Base-by-base conservation (phyloP, 495 filamentous ascomycete genomes). In the Halenospora varia region DNA sequence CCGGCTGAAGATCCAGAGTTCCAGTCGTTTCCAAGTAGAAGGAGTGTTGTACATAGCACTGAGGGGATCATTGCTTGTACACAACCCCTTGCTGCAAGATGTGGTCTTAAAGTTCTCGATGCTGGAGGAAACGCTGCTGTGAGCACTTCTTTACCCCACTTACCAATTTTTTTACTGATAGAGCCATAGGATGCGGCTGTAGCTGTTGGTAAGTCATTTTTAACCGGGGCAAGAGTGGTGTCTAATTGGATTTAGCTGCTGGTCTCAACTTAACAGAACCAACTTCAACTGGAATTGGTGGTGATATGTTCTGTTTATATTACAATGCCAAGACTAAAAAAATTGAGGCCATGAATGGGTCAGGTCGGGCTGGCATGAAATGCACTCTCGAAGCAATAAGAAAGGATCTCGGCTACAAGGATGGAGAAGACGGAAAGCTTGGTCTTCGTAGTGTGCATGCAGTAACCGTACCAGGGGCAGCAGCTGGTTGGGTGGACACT, bases 301-400 rank as follows among this genome's bases (percentile, higher is more conserved):
- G 94, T 26, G 94, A 98, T 73, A 91, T 96, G 85, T 98, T 98
- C 77, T 96, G 90, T 69, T 85, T 98, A 10, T 97, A 85, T 79
- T 97, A 95, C 73, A 79, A 90, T 65, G 87, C 89, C 49, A 82
- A 87, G 61, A 93, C 86, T 0, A 86, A 86, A 63, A 89, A 86
- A 56, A 83, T 97, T 10, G 86, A 84, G 57, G 88, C 89, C 9
- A 71, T 98, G 60, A 98, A 98, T 71, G 95, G 92, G 23, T 96
- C 92, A 1, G 94, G 94, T 15, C 82, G 95, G 18, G 84, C 90
- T 2, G 84, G 89, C 1, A 75, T 69, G n/a, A 81, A 82, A 19
- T 82, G 73, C 35, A 89, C 87, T 0, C 76, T 96, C 6, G 84
- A 89, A 60, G 72, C 75, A 13, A 78, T 95, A 48, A 78, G 88